Percentiles rank a stretch among this genome's conserved stretches.
These are phyloP conservation scores for Tylopilus intermedius DNA, from an alignment of 768 basidiomycete genomes.

Conservation along the genomic window DNA sequence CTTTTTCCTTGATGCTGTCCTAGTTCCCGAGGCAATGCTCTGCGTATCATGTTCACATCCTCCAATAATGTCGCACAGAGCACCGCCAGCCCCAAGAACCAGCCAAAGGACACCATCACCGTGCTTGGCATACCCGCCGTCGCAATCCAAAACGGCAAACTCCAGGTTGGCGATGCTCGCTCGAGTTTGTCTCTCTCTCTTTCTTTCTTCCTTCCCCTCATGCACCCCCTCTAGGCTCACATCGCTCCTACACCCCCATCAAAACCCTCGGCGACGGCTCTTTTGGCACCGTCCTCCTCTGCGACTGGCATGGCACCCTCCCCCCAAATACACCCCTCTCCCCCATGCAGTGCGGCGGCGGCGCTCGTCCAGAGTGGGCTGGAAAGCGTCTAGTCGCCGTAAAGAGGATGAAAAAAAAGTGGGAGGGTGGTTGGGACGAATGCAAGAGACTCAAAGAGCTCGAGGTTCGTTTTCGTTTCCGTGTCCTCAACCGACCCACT, in stretches of 20 bases:
- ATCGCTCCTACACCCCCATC: conserved; percentile 87
- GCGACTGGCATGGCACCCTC: conserved; percentile 97
- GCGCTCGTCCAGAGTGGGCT: conserved; percentile 88
- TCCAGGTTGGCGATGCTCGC: conserved; percentile 68
- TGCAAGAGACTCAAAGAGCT: conserved; percentile 94
- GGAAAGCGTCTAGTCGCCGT: conserved; percentile 94
- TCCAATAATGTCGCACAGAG: conserved; percentile 24
- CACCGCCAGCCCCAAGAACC: conserved; percentile 21
- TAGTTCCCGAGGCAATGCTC: conserved; percentile 32
- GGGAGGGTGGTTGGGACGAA: conserved; percentile 98
- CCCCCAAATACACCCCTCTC: conserved; percentile 87
- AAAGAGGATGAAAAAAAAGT: conserved; percentile 96
- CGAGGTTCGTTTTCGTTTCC: conserved; percentile 54
- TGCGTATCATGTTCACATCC: conserved; percentile 31
- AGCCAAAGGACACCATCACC: conserved; percentile 54
- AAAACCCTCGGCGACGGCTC: conserved; percentile 98
- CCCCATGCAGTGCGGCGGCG: conserved; percentile 93
- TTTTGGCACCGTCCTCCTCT: conserved; percentile 97
- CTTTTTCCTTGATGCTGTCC: conserved; percentile 13
- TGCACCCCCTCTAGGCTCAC: conserved; percentile 52
- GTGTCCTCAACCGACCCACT: conserved; percentile 11
- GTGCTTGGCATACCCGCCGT: conserved; percentile 76
- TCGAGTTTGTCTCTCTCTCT: conserved; percentile 49
- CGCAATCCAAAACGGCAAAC: conserved; percentile 60
- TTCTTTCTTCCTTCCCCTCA: neutral